Base-by-base conservation (phyloP, 2,329 filamentous ascomycete genomes). In the Paracamarosporium sp. region DNA sequence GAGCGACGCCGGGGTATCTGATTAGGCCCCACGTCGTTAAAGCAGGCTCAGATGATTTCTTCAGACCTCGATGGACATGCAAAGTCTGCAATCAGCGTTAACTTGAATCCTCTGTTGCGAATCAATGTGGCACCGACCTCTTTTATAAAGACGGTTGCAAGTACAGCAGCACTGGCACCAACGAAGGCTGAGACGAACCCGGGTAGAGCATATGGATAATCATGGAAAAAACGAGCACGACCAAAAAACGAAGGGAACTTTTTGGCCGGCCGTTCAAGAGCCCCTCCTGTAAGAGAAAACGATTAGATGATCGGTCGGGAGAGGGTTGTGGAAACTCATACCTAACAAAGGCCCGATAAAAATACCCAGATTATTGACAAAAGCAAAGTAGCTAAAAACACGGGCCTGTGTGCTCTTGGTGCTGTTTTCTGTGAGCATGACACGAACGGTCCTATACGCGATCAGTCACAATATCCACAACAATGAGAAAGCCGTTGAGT, bases 341-440 rank as follows among this genome's bases (percentile, higher is more conserved):
- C 78, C 81, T 20, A 92, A 69, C 8, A 91, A 67, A 2, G 90
- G 90, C 0, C 91, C 91, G 1, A 92, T 28, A 56, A 92, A 87
- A 43, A 94, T 87, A 4, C 91, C 91, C 8, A 93, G 22, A 63
- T 94, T 94, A 4, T 87, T 86, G 0, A 85, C 81, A 69, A 94
- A 91, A 9, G 90, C 89, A 70, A 93, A 93, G 80, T 87, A 90
- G 68, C 88, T 88, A 69, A 93, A 95, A 0, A 88, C 87, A 27
- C 83, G 79, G 0, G 91, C 90, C 75, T 93, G 90, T 0, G 88
- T 93, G 60, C 85, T 82, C 5, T 84, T 78, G 0, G 88, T 90
- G 72, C 86, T 89, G 64, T 88, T 86, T 75, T 95, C 91, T 17
- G 85, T 85, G 28, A 94, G 82, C 89, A 94, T 93, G 6, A 90